phyloP scores from a whole-genome alignment of 345 rosid species.

The Iberis pinnata region DNA sequence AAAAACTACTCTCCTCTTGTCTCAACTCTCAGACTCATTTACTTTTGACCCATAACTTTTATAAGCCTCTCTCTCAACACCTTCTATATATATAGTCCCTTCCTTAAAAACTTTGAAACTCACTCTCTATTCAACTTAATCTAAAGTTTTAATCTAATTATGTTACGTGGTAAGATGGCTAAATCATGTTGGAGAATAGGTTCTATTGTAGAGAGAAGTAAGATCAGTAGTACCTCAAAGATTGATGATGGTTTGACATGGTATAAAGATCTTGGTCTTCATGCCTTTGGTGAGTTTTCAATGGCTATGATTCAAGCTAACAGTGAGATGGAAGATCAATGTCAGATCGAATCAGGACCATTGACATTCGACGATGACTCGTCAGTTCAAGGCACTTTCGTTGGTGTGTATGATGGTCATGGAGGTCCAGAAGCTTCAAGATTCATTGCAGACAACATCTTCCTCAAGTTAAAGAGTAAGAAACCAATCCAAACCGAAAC shows the following conservation, averaged over 20 bases:
- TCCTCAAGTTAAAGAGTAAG: conserved; percentile 58
- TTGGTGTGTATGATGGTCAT: conserved; percentile 85
- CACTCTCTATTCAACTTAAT: not conserved
- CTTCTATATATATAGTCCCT: conserved; percentile 14
- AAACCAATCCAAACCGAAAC: not conserved
- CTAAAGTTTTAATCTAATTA: not conserved
- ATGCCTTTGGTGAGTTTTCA: conserved; percentile 62
- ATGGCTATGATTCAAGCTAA: conserved; percentile 88
- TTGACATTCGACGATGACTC: conserved; percentile 33
- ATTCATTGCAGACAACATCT: conserved; percentile 52
- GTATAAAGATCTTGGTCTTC: conserved; percentile 58
- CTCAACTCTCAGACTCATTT: conserved; percentile 28
- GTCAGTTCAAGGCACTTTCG: conserved; percentile 53
- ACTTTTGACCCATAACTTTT: conserved; percentile 56
- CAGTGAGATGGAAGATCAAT: conserved; percentile 58
- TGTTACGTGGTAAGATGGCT: conserved; percentile 37
- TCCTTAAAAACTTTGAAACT: conserved; percentile 22
- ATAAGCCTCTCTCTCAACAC: conserved; percentile 33
- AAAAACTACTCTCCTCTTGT: conserved; percentile 48
- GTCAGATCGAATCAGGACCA: conserved; percentile 86
- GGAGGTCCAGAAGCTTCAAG: conserved; percentile 74
- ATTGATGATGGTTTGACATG: conserved; percentile 55
- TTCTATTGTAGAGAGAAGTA: conserved; percentile 30
- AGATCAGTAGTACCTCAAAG: conserved; percentile 30
- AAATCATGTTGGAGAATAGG: conserved; percentile 59